Evolutionary conservation across 2,329 filamentous ascomycete species (phyloP).

Genomic region (Pyricularia grisea): DNA sequence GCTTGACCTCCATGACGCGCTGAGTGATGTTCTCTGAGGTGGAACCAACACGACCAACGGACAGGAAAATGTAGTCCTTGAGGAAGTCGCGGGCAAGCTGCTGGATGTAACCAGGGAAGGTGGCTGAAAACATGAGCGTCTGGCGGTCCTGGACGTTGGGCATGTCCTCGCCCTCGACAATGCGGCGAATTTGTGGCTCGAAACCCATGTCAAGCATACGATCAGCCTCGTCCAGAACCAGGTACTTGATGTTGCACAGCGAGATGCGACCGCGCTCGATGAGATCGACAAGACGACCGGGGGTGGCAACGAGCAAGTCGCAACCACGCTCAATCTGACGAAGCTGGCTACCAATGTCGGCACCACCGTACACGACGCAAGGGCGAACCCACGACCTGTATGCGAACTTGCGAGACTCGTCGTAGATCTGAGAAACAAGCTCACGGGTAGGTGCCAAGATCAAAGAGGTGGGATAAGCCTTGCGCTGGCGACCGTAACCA

Average conservation of each 20-base stretch:
- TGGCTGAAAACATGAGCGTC: slow-evolving; percentile 99
- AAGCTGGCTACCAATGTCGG: slow-evolving; percentile 95
- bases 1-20: slow-evolving; percentile 94
- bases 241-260: slow-evolving; percentile 96
- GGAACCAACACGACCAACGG: slow-evolving; percentile 94
- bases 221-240: slow-evolving; percentile 97
- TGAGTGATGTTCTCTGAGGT: slow-evolving; percentile 99
- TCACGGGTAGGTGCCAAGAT: slow-evolving; percentile 96
- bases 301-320: slow-evolving; percentile 93
- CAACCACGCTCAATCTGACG: slow-evolving; percentile 96
- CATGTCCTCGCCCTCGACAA: slow-evolving; percentile 98
- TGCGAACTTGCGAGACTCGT: slow-evolving; percentile 94
- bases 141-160: slow-evolving; percentile 73
- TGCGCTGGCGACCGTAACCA: slow-evolving; percentile 86
- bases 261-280: slow-evolving; percentile 98
- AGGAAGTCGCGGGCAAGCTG: slow-evolving; percentile 98
- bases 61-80: slow-evolving; percentile 98
- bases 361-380: slow-evolving; percentile 97
- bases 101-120: slow-evolving; percentile 98
- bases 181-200: slow-evolving; percentile 97
- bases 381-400: slow-evolving; percentile 99
- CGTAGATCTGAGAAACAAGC: slow-evolving; percentile 96
- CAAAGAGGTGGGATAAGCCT: slow-evolving; percentile 92
- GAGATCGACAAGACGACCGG: slow-evolving; percentile 92
- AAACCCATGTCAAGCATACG: slow-evolving; percentile 99